phyloP scores from a whole-genome alignment of 2,329 filamentous ascomycete genomes.

The Laburnicola sp. region DNA sequence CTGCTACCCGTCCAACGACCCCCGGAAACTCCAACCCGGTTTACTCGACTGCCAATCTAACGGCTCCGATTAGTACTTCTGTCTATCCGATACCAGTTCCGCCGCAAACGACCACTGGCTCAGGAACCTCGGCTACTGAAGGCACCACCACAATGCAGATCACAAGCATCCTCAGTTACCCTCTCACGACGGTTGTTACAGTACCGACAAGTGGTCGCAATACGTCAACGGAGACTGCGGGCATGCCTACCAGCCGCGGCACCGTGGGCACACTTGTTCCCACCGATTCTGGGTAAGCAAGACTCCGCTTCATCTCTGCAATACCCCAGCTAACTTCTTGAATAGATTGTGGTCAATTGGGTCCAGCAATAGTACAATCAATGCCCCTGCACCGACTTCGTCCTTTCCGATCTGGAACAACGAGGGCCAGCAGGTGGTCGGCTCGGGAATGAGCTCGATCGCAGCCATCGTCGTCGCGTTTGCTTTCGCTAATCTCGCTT shows the following conservation, averaged over 20 bases:
- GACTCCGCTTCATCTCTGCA: not conserved
- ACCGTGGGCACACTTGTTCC: conserved; percentile 21
- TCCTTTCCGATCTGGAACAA: conserved; percentile 24
- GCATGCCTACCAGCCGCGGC: conserved; percentile 22
- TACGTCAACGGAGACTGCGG: conserved; percentile 19
- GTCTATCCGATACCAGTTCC: not conserved
- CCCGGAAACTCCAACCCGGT: not conserved
- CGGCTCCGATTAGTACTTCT: not conserved
- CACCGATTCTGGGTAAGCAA: conserved; percentile 34
- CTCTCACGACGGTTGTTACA: conserved; percentile 27
- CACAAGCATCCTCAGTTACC: conserved; percentile 30
- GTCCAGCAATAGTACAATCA: conserved; percentile 25
- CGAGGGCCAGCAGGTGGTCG: conserved; percentile 22
- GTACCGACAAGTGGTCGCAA: conserved; percentile 8
- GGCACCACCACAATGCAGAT: conserved; percentile 27
- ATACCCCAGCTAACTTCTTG: not conserved
- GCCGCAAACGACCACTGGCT: not conserved
- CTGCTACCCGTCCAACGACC: not conserved
- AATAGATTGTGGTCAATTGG: conserved; percentile 2
- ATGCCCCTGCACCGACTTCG: conserved; percentile 29
- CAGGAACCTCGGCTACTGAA: conserved; percentile 14
- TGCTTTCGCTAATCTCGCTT: conserved; percentile 33
- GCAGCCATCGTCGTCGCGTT: conserved; percentile 33
- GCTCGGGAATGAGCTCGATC: conserved; percentile 29
- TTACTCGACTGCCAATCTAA: not conserved